Evolutionary conservation across 164 flowering plant species (phyloP).

Genomic region (Tinospora cordifolia): DNA sequence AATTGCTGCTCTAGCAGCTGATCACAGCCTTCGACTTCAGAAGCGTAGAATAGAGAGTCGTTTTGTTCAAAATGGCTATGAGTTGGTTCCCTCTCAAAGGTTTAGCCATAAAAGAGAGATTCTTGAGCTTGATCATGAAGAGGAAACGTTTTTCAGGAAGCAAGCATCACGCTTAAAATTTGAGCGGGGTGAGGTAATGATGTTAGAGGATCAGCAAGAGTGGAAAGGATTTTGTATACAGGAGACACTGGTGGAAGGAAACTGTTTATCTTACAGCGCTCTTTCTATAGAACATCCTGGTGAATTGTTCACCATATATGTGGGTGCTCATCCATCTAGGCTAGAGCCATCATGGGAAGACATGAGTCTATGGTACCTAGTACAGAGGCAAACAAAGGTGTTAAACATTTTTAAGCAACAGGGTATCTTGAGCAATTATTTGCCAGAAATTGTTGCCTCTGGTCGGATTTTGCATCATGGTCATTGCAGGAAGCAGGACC

Average conservation of each 20-base stretch:
- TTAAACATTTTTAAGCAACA: constrained; percentile 52
- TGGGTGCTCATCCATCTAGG: constrained; percentile 76
- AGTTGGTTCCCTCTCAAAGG: constrained; percentile 23
- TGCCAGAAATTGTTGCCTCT: constrained; percentile 59
- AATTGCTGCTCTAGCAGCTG: constrained; percentile 55
- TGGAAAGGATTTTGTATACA: constrained; percentile 42
- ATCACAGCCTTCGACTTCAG: constrained; percentile 69
- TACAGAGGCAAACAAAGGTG: constrained; percentile 82
- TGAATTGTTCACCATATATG: constrained; percentile 42
- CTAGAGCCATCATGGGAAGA: constrained; percentile 86
- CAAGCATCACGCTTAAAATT: constrained; percentile 35
- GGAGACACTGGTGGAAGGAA: constrained; percentile 39
- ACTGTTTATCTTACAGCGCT: constrained; percentile 41
- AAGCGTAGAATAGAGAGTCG: constrained; percentile 52
- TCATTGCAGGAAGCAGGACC: constrained; percentile 43
- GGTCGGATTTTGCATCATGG: constrained; percentile 69
- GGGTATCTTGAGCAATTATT: constrained; percentile 51
- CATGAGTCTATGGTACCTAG: constrained; percentile 85
- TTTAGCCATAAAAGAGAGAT: constrained; percentile 39
- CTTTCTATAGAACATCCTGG: constrained; percentile 41
- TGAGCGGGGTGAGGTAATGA: constrained; percentile 38
- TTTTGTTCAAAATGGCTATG: constrained; percentile 32
- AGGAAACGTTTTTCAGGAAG: constrained; percentile 26
- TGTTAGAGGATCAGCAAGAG: constrained; percentile 44
- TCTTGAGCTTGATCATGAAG: constrained; percentile 47